Percentiles rank a stretch among this genome's conserved stretches.
phyloP scores from a whole-genome alignment of 1,284 basidiomycete species.

The Flammula alnicola region DNA sequence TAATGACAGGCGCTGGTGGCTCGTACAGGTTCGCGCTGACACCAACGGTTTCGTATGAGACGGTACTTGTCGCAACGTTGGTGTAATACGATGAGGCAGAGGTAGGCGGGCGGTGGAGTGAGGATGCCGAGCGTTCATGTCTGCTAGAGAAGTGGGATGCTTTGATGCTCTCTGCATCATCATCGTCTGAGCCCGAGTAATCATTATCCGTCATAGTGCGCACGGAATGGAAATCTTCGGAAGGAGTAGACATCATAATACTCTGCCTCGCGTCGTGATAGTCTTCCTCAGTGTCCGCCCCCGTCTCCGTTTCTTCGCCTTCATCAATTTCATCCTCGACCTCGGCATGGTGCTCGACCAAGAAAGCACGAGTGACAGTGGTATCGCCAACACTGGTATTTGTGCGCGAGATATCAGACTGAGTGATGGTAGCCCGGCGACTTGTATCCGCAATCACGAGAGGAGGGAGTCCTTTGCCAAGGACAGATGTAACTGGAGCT shows the following conservation, averaged over 20 bases:
- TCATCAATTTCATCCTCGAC: slow-evolving; percentile 49
- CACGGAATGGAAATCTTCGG: slow-evolving; percentile 78
- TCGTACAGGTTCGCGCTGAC: slow-evolving; percentile 40
- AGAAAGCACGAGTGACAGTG: slow-evolving; percentile 48
- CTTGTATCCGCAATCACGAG: slow-evolving; percentile 26
- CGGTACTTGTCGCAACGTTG: slow-evolving; percentile 28
- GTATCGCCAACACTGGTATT: slow-evolving; percentile 50
- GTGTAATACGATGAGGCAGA: slow-evolving; percentile 41
- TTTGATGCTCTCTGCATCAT: slow-evolving; percentile 70
- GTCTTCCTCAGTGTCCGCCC: slow-evolving; percentile 71
- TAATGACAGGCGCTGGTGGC: slow-evolving; percentile 38
- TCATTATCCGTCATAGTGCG: slow-evolving; percentile 75
- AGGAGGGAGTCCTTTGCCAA: slow-evolving; percentile 28
- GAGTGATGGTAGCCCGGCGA: slow-evolving; percentile 53
- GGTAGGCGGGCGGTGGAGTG: slow-evolving; percentile 27
- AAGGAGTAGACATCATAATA: slow-evolving; percentile 66
- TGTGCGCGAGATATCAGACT: slow-evolving; percentile 44
- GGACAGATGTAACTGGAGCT: slow-evolving; percentile 30
- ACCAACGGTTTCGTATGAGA: slow-evolving; percentile 41
- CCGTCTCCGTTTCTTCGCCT: slow-evolving; percentile 64
- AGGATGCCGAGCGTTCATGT: slow-evolving; percentile 30
- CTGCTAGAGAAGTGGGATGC: slow-evolving; percentile 49
- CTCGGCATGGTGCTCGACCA: slow-evolving; percentile 33
- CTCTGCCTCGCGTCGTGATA: slow-evolving; percentile 86
- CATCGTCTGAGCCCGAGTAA: slow-evolving; percentile 58